A percentile compares a stretch with the other conserved stretches of the same genome.
Conservation (phyloP, 169 alveolate genomes). For the Plasmodium relictum region DNA sequence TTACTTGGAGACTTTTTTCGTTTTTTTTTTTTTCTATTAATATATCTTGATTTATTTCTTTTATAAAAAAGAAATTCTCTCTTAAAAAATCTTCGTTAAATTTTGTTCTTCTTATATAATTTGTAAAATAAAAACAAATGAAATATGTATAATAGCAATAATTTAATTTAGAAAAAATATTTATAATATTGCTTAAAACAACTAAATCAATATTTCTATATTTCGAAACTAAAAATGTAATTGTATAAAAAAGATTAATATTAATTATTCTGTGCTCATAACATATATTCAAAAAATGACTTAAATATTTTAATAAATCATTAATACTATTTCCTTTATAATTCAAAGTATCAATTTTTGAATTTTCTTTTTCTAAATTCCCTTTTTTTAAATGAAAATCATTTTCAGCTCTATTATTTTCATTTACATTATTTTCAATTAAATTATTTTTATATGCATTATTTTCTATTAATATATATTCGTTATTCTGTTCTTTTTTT, state of each 20-base stretch:
- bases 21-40: too few relatives aligned
- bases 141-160: constrained; percentile 30
- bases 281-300: constrained; percentile 41
- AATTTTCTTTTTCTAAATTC: not conserved
- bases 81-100: not conserved
- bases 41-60: too few relatives aligned
- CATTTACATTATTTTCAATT: not conserved
- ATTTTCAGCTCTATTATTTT: too few relatives aligned
- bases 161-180: constrained; percentile 24
- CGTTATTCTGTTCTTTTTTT: not conserved
- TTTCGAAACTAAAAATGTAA: constrained; percentile 15
- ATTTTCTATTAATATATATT: not conserved
- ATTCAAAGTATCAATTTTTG: not conserved
- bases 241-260: constrained; percentile 13
- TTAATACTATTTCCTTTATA: not conserved
- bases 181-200: constrained; percentile 38
- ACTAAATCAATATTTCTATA: constrained; percentile 30
- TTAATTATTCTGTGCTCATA: constrained; percentile 21
- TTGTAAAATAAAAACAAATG: constrained; percentile 23
- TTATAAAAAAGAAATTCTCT: not conserved
- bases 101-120: not conserved
- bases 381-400: not conserved
- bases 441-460: not conserved
- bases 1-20: constrained; percentile 1
- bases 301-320: constrained; percentile 16